Base-by-base conservation (phyloP, 1,284 basidiomycete species). In the Puccinia hordei region DNA sequence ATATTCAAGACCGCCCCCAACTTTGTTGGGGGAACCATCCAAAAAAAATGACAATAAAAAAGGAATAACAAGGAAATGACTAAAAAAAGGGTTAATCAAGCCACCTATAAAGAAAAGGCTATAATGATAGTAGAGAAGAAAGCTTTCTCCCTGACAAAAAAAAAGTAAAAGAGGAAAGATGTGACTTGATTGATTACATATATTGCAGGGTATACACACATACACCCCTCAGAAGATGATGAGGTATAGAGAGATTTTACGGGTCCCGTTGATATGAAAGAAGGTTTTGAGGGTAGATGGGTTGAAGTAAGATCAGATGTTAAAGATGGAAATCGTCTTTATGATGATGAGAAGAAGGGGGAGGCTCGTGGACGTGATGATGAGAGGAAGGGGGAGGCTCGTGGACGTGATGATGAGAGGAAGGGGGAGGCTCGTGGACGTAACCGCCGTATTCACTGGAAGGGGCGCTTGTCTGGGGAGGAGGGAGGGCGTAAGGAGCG, bases 121-220 rank as follows among this genome's bases (percentile, higher is more conserved):
- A 12, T 59, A 33, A 33, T 38, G 33, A 63, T 22, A 38, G 12
- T 6, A 41, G 12, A 41, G 38, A 63, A 63, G 27, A 63, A 63
- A 19, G 8, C 15, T 38, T 15, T 33, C 33, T 22, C 59, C 59
- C 19, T 35, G 15, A 41, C 38, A 63, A 17, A 63, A 12, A 12
- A 63, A 17, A 38, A 22, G 19, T 22, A 38, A 17, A 38, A 38
- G 38, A 33, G 38, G n/a, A 22, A 22, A 22, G 8, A 15, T 15
- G 57, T 12, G 57, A 63, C 59, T 63, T 35, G 59, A 63, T 19
- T 17, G 33, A 63, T 38, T 63, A 63, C 59, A 63, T 22, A 41
- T 6, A 41, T 41, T 41, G 38, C 38, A 41, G 38, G 38, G 38
- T 59, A 17, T 24, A 59, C 9, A 59, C 13, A 59, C 24, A 27